A percentile compares a stretch with the other conserved stretches of the same genome.
Conservation (phyloP, 2,329 filamentous ascomycete genomes). For the Endoconidiophora polonica region DNA sequence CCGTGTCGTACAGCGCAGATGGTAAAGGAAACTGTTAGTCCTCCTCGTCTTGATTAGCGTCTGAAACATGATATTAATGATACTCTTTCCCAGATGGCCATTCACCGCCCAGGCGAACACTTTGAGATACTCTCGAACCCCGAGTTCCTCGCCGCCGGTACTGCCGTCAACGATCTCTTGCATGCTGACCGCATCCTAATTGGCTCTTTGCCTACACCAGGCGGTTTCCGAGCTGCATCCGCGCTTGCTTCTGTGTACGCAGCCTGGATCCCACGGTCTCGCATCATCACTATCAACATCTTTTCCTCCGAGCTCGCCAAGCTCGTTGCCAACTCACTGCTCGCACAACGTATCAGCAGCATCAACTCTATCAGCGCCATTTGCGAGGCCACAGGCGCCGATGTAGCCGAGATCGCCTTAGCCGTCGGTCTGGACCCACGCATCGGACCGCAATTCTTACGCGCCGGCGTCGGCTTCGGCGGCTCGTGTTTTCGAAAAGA, state of each 20-base stretch:
- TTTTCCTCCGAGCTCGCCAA: conserved; percentile 70
- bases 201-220: conserved; percentile 44
- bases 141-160: conserved; percentile 66
- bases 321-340: conserved; percentile 62
- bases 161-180: conserved; percentile 54
- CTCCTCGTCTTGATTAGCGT: background rate
- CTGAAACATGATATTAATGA: background rate
- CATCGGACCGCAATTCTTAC: conserved; percentile 57
- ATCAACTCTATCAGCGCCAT: conserved; percentile 71
- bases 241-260: conserved; percentile 50
- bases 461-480: conserved; percentile 61
- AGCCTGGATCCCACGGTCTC: conserved; percentile 49
- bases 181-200: conserved; percentile 60
- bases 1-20: conserved; percentile 58
- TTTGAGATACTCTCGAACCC: conserved; percentile 71
- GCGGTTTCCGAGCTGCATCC: conserved; percentile 44
- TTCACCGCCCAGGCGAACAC: conserved; percentile 42
- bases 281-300: conserved; percentile 55
- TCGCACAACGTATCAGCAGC: conserved; percentile 64
- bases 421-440: conserved; percentile 53
- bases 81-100: conserved; percentile 28
- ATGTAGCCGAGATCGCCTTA: conserved; percentile 54
- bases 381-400: conserved; percentile 59
- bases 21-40: conserved; percentile 47
- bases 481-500: conserved; percentile 75